Conservation (phyloP, 2,329 filamentous ascomycete species). For the Penicillium capsulatum region DNA sequence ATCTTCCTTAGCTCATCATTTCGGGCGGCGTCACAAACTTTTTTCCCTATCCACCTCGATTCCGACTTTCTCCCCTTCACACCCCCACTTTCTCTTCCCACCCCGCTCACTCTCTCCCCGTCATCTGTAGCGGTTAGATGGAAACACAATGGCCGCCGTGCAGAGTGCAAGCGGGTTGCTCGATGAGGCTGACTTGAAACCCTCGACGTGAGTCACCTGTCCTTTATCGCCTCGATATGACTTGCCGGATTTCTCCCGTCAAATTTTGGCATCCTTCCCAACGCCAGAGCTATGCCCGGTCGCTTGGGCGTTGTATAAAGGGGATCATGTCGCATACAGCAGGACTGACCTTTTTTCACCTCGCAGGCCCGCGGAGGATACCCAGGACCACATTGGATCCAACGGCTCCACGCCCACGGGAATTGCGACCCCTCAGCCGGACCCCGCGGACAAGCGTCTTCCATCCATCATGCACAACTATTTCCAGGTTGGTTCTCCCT, state of each 20-base stretch:
- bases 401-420: conserved; percentile 82
- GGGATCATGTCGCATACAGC: too few relatives aligned
- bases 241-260: neutral
- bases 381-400: conserved; percentile 55
- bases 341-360: too few relatives aligned
- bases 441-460: conserved; percentile 88
- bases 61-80: conserved; percentile 7
- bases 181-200: conserved; percentile 56
- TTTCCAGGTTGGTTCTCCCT: conserved; percentile 97
- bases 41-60: conserved; percentile 13
- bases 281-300: neutral
- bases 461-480: conserved; percentile 93
- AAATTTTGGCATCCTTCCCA: neutral
- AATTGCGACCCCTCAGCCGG: conserved; percentile 87
- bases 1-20: conserved; percentile 37
- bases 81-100: conserved; percentile 1
- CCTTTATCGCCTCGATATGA: neutral
- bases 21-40: conserved; percentile 17
- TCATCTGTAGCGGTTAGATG: conserved; percentile 28
- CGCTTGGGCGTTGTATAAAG: neutral
- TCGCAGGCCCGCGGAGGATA: conserved; percentile 40
- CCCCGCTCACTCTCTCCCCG: conserved; percentile 11
- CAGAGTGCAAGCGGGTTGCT: conserved; percentile 48
- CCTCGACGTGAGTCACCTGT: conserved; percentile 52
- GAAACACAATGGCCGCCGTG: conserved; percentile 42